A percentile compares a stretch with the other conserved stretches of the same genome.
phyloP scores from a whole-genome alignment of 2,329 filamentous ascomycete species.

The Ceratocystis ficicola region DNA sequence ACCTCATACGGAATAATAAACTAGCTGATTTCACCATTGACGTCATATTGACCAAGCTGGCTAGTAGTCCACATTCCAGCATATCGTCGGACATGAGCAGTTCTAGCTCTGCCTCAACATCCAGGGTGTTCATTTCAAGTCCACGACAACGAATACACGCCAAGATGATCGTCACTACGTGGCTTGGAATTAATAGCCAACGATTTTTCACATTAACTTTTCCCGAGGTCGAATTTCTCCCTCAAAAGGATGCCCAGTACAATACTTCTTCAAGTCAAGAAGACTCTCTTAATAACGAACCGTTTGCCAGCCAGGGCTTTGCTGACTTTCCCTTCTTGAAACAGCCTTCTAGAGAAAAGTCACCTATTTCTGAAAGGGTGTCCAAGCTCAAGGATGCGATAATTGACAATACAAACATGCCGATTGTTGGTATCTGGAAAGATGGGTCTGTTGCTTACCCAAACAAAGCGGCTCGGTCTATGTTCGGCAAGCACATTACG shows the following conservation, averaged over 20 bases:
- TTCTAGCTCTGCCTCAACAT: slow-evolving; percentile 25
- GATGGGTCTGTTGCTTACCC: slow-evolving; percentile 63
- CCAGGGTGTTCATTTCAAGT: neutral
- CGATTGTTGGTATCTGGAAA: slow-evolving; percentile 69
- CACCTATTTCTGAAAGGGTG: slow-evolving; percentile 60
- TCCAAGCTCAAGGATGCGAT: slow-evolving; percentile 65
- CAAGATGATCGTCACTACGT: slow-evolving; percentile 66
- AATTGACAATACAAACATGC: slow-evolving; percentile 61
- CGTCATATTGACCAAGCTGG: slow-evolving; percentile 14
- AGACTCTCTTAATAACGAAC: no score
- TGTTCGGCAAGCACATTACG: slow-evolving; percentile 37
- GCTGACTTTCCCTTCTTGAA: neutral
- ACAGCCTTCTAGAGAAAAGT: slow-evolving; percentile 29
- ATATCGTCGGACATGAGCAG: neutral
- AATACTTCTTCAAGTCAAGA: neutral
- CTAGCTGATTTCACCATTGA: slow-evolving; percentile 19
- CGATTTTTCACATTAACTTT: slow-evolving; percentile 66
- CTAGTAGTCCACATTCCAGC: neutral
- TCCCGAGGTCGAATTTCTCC: slow-evolving; percentile 32
- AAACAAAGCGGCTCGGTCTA: slow-evolving; percentile 50
- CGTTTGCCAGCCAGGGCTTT: no score
- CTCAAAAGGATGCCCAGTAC: neutral
- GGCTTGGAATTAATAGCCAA: slow-evolving; percentile 52
- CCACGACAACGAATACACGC: slow-evolving; percentile 39
- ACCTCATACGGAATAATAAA: slow-evolving; percentile 12